These are phyloP conservation scores for Globisporangium rhizosaccharum DNA, from an alignment of 352 stramenopile genomes.

Conservation along the genomic window DNA sequence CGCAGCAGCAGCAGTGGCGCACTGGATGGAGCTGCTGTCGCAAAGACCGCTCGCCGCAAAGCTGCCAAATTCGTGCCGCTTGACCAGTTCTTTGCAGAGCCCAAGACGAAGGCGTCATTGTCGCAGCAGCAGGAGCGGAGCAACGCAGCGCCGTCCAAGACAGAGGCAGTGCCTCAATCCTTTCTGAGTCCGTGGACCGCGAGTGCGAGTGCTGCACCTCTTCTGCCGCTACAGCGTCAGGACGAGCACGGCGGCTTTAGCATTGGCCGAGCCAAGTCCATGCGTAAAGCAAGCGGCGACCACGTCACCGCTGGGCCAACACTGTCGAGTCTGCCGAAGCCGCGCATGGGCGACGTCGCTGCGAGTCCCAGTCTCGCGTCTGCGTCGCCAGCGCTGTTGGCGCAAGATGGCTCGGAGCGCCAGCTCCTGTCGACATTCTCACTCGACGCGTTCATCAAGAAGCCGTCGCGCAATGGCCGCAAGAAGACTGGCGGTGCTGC, in stretches of 20 bases:
- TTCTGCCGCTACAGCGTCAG: background rate
- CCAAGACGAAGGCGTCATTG: slow-evolving; percentile 1
- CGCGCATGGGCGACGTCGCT: slow-evolving; percentile 20
- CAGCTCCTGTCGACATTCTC: slow-evolving; percentile 49
- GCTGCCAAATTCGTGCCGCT: slow-evolving; percentile 55
- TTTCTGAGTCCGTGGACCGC: slow-evolving; percentile 19
- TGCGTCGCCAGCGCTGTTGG: slow-evolving; percentile 23
- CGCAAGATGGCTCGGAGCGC: slow-evolving; percentile 41
- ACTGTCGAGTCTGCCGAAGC: slow-evolving; percentile 18
- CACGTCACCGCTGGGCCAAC: background rate
- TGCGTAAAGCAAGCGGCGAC: slow-evolving; percentile 28
- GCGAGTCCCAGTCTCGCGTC: slow-evolving; percentile 28
- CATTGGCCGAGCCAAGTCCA: slow-evolving; percentile 15
- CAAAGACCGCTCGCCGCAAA: slow-evolving; percentile 14
- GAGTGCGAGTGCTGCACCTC: background rate
- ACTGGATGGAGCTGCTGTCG: too few species aligned
- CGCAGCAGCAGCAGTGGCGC: background rate
- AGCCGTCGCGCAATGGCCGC: slow-evolving; percentile 24
- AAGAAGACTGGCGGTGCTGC: slow-evolving; percentile 8
- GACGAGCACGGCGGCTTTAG: slow-evolving; percentile 17
- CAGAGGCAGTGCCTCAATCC: background rate
- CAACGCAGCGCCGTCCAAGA: background rate
- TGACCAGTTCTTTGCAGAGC: slow-evolving; percentile 32
- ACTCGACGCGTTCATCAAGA: slow-evolving; percentile 61
- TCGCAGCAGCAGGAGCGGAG: slow-evolving; percentile 14